Evolutionary conservation across 2,329 filamentous ascomycete species (phyloP), one percentile per base, ranked within the genome.

Genomic region (Pseudogymnoascus sp.): DNA sequence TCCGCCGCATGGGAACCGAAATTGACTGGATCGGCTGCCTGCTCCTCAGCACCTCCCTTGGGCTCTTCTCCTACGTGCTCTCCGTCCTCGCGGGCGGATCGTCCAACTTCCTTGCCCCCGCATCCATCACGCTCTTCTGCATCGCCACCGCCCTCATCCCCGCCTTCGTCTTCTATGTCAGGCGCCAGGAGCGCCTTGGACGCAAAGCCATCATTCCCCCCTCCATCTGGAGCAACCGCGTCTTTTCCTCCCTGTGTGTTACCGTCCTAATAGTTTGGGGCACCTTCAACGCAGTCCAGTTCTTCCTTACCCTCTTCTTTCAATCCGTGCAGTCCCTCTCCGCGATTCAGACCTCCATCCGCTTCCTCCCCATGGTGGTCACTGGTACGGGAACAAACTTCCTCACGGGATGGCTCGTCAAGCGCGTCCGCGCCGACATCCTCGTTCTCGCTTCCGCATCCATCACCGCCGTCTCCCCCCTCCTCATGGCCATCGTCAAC

Each of bases 11-110:
- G n/a, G 64, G 62, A 19, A 64, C 59, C 2, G 78, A 82, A 3
- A 80, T 84, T 46, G 82, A 84, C 65, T 84, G 81, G 82, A 69
- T 81, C 35, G 82, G 81, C 0, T 79, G 79, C 6, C 21, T 74
- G 0, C 73, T 83, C 26, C 76, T 77, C 3, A 79, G 76, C 65
- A 71, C 76, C 1, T 78, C 75, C 26, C 70, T 83, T 19, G 81
- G 78, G 0, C 72, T 83, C 65, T 73, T 83, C 1, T 80, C 78
- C 2, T 83, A 83, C 68, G 75, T 80, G 11, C 62, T 70, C 31
- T 65, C 68, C 10, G 62, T 69, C 19, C 62, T 68, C 7, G 63
- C 67, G 2, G 60, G 64, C 21, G 66, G 65, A 9, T 33, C 60
- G 5, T 59, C 62, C 13, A 42, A 64, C 31, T 68, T 68, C 33